These are phyloP conservation scores for Persicaria tinctoria DNA, from an alignment of 148 eudicot genomes.

Conservation along the genomic window DNA sequence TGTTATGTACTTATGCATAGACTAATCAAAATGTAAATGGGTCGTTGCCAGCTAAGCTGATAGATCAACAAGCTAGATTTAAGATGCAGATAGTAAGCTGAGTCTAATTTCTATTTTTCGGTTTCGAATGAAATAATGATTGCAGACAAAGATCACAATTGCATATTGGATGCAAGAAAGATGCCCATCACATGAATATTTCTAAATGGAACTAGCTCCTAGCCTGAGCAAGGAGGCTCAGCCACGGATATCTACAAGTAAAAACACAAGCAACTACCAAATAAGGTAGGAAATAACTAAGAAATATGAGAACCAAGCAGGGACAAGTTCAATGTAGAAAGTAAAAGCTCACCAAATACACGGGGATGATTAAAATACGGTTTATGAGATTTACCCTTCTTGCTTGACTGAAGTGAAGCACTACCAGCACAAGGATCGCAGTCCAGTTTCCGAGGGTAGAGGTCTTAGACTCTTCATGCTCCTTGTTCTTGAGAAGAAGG, in stretches of 20 bases:
- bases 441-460: not conserved
- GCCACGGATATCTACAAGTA: conserved; percentile 6
- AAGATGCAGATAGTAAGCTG: not conserved
- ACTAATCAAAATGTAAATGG: not conserved
- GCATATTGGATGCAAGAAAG: not conserved
- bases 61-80: not conserved
- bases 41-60: not conserved
- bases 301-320: not conserved
- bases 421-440: not conserved
- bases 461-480: not conserved
- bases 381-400: not conserved
- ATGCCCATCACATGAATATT: not conserved
- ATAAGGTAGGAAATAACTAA: not conserved
- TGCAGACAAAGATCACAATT: not conserved
- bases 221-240: not conserved
- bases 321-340: not conserved
- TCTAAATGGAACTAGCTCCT: not conserved
- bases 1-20: not conserved
- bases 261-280: not conserved
- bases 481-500: not conserved
- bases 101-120: not conserved
- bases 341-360: conserved; percentile 1
- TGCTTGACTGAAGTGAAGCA: not conserved
- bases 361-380: not conserved
- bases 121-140: not conserved